phyloP scores from a whole-genome alignment of 2,329 filamentous ascomycete species.

The Claviceps paspali region DNA sequence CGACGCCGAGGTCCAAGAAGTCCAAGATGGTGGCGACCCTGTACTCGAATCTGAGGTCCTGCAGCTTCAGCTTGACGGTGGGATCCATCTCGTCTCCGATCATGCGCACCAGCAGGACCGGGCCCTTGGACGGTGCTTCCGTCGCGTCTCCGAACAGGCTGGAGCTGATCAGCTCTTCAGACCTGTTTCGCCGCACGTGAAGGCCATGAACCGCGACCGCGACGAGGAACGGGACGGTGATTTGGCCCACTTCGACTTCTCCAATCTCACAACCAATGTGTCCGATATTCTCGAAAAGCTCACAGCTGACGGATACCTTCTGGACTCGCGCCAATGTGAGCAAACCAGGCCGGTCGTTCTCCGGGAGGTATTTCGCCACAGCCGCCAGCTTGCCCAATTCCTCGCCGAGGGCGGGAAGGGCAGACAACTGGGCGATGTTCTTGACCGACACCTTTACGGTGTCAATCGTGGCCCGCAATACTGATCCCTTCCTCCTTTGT shows the following conservation, averaged over 20 bases:
- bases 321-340: conserved; percentile 57
- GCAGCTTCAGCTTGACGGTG: conserved; percentile 72
- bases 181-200: conserved; percentile 45
- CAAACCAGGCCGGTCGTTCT: conserved; percentile 84
- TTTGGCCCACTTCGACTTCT: conserved; percentile 60
- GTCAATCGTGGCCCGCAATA: conserved; percentile 56
- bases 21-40: conserved; percentile 72
- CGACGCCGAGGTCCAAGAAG: conserved; percentile 53
- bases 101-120: conserved; percentile 72
- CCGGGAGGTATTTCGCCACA: conserved; percentile 86
- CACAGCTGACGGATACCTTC: conserved; percentile 43
- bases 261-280: conserved; percentile 39
- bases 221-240: conserved; percentile 68
- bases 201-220: conserved; percentile 59
- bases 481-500: conserved; percentile 73
- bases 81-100: conserved; percentile 93
- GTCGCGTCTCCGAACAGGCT: conserved; percentile 13
- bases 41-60: conserved; percentile 78
- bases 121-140: conserved; percentile 13
- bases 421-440: conserved; percentile 48
- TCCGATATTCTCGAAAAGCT: conserved; percentile 57
- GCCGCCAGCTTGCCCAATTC: conserved; percentile 72
- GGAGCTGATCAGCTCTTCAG: conserved; percentile 56
- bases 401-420: conserved; percentile 55
- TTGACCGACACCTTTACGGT: conserved; percentile 46